Base-by-base conservation (phyloP, 78 protist species). In the Cavenderia fasciculata region DNA sequence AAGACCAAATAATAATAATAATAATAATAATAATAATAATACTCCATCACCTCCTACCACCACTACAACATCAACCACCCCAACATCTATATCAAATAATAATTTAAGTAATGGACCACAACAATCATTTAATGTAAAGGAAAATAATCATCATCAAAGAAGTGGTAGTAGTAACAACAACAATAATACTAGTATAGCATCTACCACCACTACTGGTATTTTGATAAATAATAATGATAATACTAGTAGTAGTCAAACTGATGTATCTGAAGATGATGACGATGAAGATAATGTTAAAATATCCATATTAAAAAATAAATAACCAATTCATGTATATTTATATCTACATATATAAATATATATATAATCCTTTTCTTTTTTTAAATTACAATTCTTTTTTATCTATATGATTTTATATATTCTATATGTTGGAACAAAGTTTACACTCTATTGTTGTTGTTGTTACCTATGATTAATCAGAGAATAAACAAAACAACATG, bases 401-500 rank as follows among this genome's bases (percentile, higher is more conserved):
- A 59, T 29, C 33, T 40, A 19, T 33, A 59, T 31, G 68, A 18
- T 6, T 29, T 31, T 23, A 66, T 66, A 44, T 44, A 19, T 56
- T 23, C 62, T 19, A 10, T 5, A 56, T 19, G 21, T 56, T 5
- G 6, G 21, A n/a, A 19, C 6, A 6, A n/a, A 56, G 31, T 23
- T 59, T 31, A 33, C 11, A 4, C 7, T 59, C 7, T 59, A 29
- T 59, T 16, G 33, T 59, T 59, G 40, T 59, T 29, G 12, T 63
- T 33, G 2, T 63, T 63, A 54, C n/a, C 5, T 12, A 54, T 54
- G 5, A 52, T 75, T 75, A 79, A 33, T 79, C 88, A 72, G 54
- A 25, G 51, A 82, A 82, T 34, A 82, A 51, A 44, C 49, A 46
- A 36, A 61, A 82, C 29, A 82, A 68, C 57, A 82, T 68, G 44